These are phyloP conservation scores for Mayamaea pseudoterrestris DNA, from an alignment of 108 stramenopile genomes.

Conservation along the genomic window DNA sequence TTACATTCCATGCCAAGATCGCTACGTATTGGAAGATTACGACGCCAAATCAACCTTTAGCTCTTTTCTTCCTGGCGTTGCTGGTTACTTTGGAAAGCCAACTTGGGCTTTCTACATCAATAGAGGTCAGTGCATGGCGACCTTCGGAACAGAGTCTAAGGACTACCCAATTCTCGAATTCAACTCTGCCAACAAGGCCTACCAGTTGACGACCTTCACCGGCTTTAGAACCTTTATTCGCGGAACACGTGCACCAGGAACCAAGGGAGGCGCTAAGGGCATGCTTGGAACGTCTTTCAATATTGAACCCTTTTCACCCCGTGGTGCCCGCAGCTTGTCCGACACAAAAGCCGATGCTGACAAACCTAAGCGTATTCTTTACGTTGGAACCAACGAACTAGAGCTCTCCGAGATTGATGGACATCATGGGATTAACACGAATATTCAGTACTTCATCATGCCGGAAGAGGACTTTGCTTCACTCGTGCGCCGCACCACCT, in stretches of 20 bases:
- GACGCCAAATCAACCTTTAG: constrained; percentile 76
- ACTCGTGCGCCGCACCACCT: constrained; percentile 73
- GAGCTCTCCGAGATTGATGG: constrained; percentile 79
- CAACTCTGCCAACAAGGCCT: constrained; percentile 92
- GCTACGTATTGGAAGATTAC: constrained; percentile 74
- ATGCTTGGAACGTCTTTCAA: constrained; percentile 35
- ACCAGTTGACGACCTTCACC: constrained; percentile 78
- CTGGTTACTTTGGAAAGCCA: constrained; percentile 80
- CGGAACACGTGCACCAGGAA: constrained; percentile 53
- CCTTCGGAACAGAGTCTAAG: constrained; percentile 82
- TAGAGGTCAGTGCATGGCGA: constrained; percentile 84
- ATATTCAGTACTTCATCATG: constrained; percentile 77
- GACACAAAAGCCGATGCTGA: constrained; percentile 28
- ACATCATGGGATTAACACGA: constrained; percentile 54
- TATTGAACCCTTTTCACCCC: constrained; percentile 64
- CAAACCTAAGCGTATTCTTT: constrained; percentile 79
- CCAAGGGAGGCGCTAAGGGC: too few species aligned
- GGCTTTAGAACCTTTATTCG: constrained; percentile 92
- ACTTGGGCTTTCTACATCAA: constrained; percentile 94
- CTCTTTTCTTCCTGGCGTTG: constrained; percentile 81
- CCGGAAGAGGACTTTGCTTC: constrained; percentile 84
- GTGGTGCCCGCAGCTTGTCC: constrained; percentile 39
- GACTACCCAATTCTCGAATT: constrained; percentile 87
- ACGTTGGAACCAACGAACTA: constrained; percentile 87
- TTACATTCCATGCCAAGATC: constrained; percentile 21